Percentiles rank a stretch among this genome's conserved stretches.
Evolutionary conservation across 257 asterid species (phyloP).

Genomic region (Solanum gracilifrons): DNA sequence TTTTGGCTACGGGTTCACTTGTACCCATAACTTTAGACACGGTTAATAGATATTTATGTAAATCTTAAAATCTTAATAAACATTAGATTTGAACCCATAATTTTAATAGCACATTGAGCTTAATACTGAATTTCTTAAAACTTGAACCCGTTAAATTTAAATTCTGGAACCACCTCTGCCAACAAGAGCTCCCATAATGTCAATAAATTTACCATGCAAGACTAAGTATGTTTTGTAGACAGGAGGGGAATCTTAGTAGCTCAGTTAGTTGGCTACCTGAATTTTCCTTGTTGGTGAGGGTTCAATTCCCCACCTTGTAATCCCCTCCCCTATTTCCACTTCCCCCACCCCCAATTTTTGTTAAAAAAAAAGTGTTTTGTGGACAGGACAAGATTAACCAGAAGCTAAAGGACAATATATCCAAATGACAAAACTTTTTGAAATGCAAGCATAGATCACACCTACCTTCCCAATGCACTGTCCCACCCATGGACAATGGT

Average conservation of each 20-base stretch:
- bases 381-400: not conserved
- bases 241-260: not conserved
- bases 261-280: not conserved
- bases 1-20: not conserved
- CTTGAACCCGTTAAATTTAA: not conserved
- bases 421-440: not conserved
- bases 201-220: not conserved
- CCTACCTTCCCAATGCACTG: conserved; percentile 80
- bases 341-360: not conserved
- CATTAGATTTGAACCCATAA: not conserved
- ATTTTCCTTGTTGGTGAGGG: not conserved
- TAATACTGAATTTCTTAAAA: not conserved
- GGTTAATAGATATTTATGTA: not conserved
- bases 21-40: not conserved
- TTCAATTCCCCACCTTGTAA: not conserved
- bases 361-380: not conserved
- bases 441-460: not conserved
- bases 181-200: not conserved
- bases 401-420: not conserved
- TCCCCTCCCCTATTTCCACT: not conserved
- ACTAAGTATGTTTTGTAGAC: not conserved
- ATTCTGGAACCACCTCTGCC: not conserved
- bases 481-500: conserved; percentile 91
- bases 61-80: not conserved
- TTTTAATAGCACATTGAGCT: not conserved